These are phyloP conservation scores for Sporodiniella umbellata DNA, from an alignment of 371 early-diverging fungal genomes.

Conservation along the genomic window DNA sequence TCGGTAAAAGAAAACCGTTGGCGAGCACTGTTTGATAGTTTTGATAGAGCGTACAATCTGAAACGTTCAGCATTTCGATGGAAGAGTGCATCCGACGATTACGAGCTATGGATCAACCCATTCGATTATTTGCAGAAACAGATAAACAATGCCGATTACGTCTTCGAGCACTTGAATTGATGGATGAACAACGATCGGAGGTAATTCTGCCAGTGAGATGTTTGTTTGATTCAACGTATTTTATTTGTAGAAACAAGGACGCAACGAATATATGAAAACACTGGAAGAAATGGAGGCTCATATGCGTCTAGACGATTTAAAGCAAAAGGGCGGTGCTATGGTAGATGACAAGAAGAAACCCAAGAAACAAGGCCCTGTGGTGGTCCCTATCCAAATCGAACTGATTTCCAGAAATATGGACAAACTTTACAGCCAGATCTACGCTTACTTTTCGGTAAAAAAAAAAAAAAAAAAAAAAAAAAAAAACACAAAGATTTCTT, in stretches of 20 bases:
- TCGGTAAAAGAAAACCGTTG: conserved; percentile 3
- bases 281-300: conserved; percentile 85
- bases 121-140: conserved; percentile 91
- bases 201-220: too few relatives aligned
- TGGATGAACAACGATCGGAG: conserved; percentile 71
- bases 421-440: conserved; percentile 68
- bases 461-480: too few relatives aligned
- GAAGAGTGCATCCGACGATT: conserved; percentile 84
- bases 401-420: conserved; percentile 78
- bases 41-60: conserved; percentile 28
- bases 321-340: conserved; percentile 47
- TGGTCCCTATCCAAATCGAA: conserved; percentile 46
- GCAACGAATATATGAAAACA: conserved; percentile 85
- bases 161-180: conserved; percentile 80
- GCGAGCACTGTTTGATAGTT: too few relatives aligned
- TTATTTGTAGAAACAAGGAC: conserved; percentile 49
- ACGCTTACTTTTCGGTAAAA: conserved; percentile 73
- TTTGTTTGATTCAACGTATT: too few relatives aligned
- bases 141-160: conserved; percentile 80
- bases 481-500: too few relatives aligned
- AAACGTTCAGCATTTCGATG: conserved; percentile 61
- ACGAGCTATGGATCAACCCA: conserved; percentile 87
- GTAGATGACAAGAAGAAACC: conserved; percentile 40
- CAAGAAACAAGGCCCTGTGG: conserved; percentile 36
- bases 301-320: conserved; percentile 72